Base-by-base conservation (phyloP, 345 rosid species). In the Populus ilicifolia region DNA sequence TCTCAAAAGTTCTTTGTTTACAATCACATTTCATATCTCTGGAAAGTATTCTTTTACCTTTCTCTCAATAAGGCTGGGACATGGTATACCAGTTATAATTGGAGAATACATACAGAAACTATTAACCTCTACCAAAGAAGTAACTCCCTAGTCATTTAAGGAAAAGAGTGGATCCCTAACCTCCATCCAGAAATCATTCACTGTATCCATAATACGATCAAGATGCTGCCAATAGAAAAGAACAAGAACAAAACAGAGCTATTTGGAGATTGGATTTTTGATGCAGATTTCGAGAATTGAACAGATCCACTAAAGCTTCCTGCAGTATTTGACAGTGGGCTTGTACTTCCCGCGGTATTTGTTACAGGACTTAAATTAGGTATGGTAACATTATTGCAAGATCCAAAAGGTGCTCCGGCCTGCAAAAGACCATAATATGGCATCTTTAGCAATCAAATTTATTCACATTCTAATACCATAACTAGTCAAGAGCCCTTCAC, bases 281-380 rank as follows among this genome's bases (percentile, higher is more conserved):
- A 86, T 73, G 89, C 83, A 44, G 97, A 89, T 78, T 70, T 88
- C 23, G 95, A 64, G 82, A 96, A 89, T 83, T 96, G 96, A 80
- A 96, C 92, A 21, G 92, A 91, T 84, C 99, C 99, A 36, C 95
- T 83, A 85, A 92, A 92, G 85, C 90, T 88, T 86, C 97, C 97
- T 2, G 76, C 81, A 35, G 83, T 46, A 71, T 80, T 83, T 59
- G 64, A 9, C 64, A 59, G 29, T 5, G 64, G 29, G 23, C 64
- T 23, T 11, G 64, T 59, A 23, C 89, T 88, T 86, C 97, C 97
- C 3, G 74, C 80, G 25, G 83, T 59, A 71, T 84, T 84, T 23
- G 92, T 82, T 67, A 81, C 66, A 29, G 96, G 94, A 85, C 83
- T 74, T 80, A 85, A 75, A 29, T 84, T 69, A 16, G 94, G 97